A percentile compares a stretch with the other conserved stretches of the same genome.
These are phyloP conservation scores for cucumber (Cucumis sativus) DNA, from an alignment of 306 rosid genomes.

Conservation along the genomic window DNA sequence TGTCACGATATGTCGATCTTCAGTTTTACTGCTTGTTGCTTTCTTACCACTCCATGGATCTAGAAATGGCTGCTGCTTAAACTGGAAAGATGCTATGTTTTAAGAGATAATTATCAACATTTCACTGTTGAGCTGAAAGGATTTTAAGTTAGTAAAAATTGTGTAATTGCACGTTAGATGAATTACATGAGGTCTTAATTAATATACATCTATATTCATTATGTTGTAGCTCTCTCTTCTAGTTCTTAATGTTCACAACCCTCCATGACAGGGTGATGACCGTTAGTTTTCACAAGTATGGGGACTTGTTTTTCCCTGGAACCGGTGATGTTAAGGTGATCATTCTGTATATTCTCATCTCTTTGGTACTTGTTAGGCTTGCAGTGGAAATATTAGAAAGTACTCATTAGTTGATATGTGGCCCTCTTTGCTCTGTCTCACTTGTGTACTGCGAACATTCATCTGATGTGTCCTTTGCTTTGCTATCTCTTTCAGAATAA, in stretches of 20 bases:
- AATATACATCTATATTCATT: neutral
- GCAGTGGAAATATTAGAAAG: neutral
- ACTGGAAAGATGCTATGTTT: neutral
- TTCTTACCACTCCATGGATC: neutral
- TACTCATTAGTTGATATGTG: neutral
- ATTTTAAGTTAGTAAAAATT: neutral
- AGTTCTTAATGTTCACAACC: conserved; percentile 13
- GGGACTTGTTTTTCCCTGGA: conserved; percentile 92
- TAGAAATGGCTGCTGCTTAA: neutral
- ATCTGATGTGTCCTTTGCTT: neutral
- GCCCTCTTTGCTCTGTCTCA: neutral
- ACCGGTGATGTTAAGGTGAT: conserved; percentile 95
- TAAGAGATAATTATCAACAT: neutral
- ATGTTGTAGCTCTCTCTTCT: neutral
- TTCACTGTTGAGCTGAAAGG: neutral
- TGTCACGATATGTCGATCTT: neutral
- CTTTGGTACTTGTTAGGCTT: neutral
- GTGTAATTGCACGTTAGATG: neutral
- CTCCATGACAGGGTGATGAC: conserved; percentile 90
- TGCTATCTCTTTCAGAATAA: neutral
- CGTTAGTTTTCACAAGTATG: conserved; percentile 94
- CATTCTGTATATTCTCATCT: conserved; percentile 17
- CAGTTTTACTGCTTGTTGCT: neutral
- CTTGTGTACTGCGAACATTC: neutral
- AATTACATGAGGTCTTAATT: neutral